Evolutionary conservation across 495 filamentous ascomycete genomes (phyloP).

Genomic region (Margaritispora aquatica): DNA sequence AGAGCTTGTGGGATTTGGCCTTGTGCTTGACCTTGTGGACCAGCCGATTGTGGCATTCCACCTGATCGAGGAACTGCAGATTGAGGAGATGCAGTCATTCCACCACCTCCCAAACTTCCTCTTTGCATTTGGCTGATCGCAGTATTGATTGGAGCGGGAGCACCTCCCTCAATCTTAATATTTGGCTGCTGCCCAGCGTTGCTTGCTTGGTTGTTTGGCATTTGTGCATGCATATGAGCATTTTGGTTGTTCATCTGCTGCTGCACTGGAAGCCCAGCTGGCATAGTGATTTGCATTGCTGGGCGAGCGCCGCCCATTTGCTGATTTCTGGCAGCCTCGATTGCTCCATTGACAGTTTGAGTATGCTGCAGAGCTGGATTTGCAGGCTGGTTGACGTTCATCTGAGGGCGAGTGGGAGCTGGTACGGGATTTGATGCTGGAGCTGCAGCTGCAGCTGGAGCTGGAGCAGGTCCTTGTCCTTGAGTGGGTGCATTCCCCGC

Average conservation of each 20-base stretch:
- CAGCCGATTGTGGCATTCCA: constrained; percentile 27
- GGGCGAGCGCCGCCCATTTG: constrained; percentile 32
- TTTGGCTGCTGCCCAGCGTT: constrained; percentile 10
- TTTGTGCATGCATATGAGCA: constrained; percentile 9
- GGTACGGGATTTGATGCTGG: constrained; percentile 7
- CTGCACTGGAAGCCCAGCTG: background rate
- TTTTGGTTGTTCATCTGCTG: constrained; percentile 20
- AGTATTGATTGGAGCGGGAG: constrained; percentile 22
- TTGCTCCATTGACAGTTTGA: constrained; percentile 41
- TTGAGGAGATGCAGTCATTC: constrained; percentile 30
- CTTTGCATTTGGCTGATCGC: constrained; percentile 19
- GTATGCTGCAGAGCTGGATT: constrained; percentile 23
- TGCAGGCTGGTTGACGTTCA: constrained; percentile 16
- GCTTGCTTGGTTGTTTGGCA: background rate
- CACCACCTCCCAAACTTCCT: constrained; percentile 11
- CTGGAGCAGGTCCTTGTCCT: constrained; percentile 13
- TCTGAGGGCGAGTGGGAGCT: constrained; percentile 18
- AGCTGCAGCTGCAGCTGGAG: no score
- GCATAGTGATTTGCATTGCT: constrained; percentile 16
- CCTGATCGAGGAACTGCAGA: constrained; percentile 34
- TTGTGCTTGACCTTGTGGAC: constrained; percentile 31
- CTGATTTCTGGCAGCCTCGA: constrained; percentile 47
- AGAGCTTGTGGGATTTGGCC: constrained; percentile 38
- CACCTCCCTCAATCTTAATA: constrained; percentile 17
- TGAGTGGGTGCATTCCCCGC: background rate